Base-by-base conservation (phyloP, 768 basidiomycete genomes). In the Auriscalpium microsporum region DNA sequence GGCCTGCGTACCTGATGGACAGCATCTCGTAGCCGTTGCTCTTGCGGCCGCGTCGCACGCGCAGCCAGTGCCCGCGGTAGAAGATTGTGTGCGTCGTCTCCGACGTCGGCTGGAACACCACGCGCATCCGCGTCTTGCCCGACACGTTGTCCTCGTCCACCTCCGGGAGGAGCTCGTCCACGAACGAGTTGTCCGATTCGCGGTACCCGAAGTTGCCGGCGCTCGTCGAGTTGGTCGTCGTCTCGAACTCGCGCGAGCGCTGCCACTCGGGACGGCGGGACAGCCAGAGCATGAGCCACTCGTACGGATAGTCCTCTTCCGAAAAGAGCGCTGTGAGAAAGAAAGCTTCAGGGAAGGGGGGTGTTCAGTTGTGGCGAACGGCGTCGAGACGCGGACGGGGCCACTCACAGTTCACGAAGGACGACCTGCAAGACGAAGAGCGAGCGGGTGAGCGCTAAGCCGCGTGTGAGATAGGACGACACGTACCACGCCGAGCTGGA, bases 241-340 rank as follows among this genome's bases (percentile, higher is more conserved):
- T 90, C 72, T 92, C 90, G 58, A 92, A 90, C 70, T 92, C 90
- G 55, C 90, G 81, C 8, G 89, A 90, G 40, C 88, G 84, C 64
- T 91, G 89, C 89, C 89, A 91, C 69, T 91, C 89, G 44, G 89
- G 78, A 74, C 87, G 79, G 51, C 87, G 83, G 45, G 87, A 87
- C 49, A 92, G 81, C 89, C 89, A 92, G 35, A 90, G 78, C 87
- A 91, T 91, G 52, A 92, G 78, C 89, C 89, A 92, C 71, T 92
- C 89, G 62, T 90, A 92, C 4, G 89, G 90, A 60, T 87, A 87
- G 66, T 92, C 90, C 69, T 92, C 90, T 71, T 92, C 90, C 60
- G 83, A 86, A 74, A 92, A 92, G 70, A 91, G 87, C 9, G 90
- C 90, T 14, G 90, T 92, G 51, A 92, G 81, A 81, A 91, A 92